A percentile compares a stretch with the other conserved stretches of the same genome.
Evolutionary conservation across 805 yeast genomes (phyloP).

Genomic region (Monosporozyma solicola): DNA sequence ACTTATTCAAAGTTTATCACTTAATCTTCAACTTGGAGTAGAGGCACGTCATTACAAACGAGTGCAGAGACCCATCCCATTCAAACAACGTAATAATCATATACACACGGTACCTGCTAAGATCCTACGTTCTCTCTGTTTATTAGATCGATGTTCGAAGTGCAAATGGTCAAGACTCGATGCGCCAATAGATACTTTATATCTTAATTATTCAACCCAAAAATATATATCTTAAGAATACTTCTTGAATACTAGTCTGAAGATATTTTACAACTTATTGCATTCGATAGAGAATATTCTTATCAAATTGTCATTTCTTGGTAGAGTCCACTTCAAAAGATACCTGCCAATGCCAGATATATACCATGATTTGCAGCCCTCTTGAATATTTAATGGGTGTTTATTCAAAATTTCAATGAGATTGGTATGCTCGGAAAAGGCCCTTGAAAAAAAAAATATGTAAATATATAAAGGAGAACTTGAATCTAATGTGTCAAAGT

Average conservation of each 20-base stretch:
- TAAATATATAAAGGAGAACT: neutral
- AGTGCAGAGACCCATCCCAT: neutral
- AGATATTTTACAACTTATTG: too few species aligned
- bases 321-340: too few species aligned
- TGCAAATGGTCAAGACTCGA: too few species aligned
- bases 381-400: neutral
- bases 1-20: neutral
- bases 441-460: neutral
- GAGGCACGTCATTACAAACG: neutral
- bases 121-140: neutral
- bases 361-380: too few species aligned
- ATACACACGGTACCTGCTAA: neutral
- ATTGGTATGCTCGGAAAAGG: neutral
- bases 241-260: too few species aligned
- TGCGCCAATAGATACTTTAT: too few species aligned
- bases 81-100: neutral
- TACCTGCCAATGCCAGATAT: too few species aligned
- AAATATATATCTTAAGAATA: too few species aligned
- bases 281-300: too few species aligned
- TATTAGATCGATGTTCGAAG: too few species aligned
- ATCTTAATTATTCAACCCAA: too few species aligned
- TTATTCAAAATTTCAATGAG: neutral
- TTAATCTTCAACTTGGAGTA: neutral
- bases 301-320: too few species aligned
- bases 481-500: neutral